phyloP scores from a whole-genome alignment of 768 basidiomycete genomes.

The Podaxis sp. region DNA sequence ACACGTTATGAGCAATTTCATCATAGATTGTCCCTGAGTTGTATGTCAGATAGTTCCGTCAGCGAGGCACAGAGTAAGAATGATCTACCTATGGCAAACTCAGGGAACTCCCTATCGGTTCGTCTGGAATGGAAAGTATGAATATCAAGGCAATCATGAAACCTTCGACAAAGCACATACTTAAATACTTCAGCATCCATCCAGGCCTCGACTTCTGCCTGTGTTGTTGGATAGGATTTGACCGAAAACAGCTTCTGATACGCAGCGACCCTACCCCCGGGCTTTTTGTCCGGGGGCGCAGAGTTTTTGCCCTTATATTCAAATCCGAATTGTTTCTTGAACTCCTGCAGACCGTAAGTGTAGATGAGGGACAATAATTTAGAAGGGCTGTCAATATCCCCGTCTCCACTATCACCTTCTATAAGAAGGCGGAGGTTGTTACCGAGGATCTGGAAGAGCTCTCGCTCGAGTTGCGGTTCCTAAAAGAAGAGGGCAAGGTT shows the following conservation, averaged over 20 bases:
- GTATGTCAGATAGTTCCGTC: too few species aligned
- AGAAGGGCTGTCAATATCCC: not conserved
- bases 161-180: too few species aligned
- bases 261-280: not conserved
- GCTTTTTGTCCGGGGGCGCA: not conserved
- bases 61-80: too few species aligned
- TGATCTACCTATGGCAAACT: too few species aligned
- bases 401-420: not conserved
- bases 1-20: too few species aligned
- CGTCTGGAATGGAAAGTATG: too few species aligned
- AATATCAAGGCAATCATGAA: too few species aligned
- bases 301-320: not conserved
- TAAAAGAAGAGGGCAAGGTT: too few species aligned
- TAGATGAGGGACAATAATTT: not conserved
- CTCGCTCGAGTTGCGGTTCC: too few species aligned
- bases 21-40: too few species aligned
- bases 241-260: not conserved
- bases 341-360: not conserved
- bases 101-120: not conserved
- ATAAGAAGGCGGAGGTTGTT: not conserved
- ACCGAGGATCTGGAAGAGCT: not conserved
- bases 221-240: not conserved
- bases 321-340: not conserved
- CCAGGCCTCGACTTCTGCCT: not conserved
- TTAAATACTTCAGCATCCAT: not conserved